phyloP scores from a whole-genome alignment of 2,329 filamentous ascomycete genomes.

The Trichoderma endophyticum region DNA sequence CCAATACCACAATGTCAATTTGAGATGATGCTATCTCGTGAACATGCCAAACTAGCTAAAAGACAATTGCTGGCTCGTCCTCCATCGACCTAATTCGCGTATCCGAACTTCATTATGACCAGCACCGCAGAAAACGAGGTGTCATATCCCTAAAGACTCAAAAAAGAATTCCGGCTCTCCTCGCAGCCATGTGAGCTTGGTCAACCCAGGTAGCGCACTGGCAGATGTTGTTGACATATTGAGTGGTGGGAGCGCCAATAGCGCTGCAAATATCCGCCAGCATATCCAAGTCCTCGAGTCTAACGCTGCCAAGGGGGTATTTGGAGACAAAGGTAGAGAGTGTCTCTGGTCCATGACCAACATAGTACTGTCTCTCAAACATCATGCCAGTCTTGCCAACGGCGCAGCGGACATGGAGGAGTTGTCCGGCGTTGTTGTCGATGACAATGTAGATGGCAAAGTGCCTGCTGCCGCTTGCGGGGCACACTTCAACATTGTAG shows the following conservation, averaged over 20 bases:
- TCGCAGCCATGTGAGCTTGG: neutral
- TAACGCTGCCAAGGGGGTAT: neutral
- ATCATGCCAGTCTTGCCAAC: neutral
- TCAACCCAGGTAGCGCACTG: neutral
- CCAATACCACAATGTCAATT: neutral
- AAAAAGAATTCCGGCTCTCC: neutral
- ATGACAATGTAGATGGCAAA: neutral
- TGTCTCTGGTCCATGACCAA: neutral
- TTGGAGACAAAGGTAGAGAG: neutral
- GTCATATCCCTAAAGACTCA: neutral
- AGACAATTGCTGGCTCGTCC: neutral
- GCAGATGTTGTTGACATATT: neutral
- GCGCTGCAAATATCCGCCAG: neutral
- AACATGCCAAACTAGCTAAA: neutral
- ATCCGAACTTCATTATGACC: neutral
- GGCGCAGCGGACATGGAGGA: conserved; percentile 9
- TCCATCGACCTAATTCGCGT: neutral
- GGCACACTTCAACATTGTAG: neutral
- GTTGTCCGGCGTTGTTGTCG: neutral
- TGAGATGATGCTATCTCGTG: neutral
- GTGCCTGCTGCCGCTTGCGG: neutral
- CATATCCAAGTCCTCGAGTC: neutral
- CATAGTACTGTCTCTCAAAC: conserved; percentile 5
- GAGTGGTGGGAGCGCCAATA: neutral
- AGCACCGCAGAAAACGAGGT: neutral